Evolutionary conservation across 2,329 filamentous ascomycete genomes (phyloP).

Genomic region (Penicillium sp.): DNA sequence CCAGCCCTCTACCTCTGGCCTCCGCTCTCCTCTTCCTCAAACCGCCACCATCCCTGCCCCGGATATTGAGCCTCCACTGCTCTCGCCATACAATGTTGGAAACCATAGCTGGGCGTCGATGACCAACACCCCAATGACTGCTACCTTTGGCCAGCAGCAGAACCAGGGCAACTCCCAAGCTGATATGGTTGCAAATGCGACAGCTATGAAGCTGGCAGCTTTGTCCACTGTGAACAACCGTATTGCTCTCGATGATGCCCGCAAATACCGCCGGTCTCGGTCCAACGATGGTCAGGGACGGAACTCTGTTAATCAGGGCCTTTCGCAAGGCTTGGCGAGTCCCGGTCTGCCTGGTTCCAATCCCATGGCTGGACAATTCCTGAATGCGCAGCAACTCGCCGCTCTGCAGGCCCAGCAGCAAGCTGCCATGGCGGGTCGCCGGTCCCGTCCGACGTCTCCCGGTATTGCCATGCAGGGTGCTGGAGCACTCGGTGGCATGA

Average conservation of each 20-base stretch:
- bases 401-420: constrained; percentile 71
- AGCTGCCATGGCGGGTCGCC: constrained; percentile 60
- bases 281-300: constrained; percentile 72
- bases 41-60: constrained; percentile 76
- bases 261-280: constrained; percentile 88
- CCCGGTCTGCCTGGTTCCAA: constrained; percentile 69
- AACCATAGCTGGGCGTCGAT: constrained; percentile 98
- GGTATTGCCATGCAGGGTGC: constrained; percentile 74
- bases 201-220: constrained; percentile 97
- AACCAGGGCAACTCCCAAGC: constrained; percentile 63
- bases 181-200: constrained; percentile 98
- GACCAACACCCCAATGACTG: constrained; percentile 94
- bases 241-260: constrained; percentile 92
- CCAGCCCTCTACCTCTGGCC: constrained; percentile 72
- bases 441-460: constrained; percentile 87
- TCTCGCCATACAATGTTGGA: constrained; percentile 75
- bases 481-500: constrained; percentile 60
- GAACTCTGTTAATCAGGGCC: constrained; percentile 53
- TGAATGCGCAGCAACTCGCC: constrained; percentile 82
- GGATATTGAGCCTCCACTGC: constrained; percentile 75
- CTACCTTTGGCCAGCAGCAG: constrained; percentile 69
- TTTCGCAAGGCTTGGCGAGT: constrained; percentile 66
- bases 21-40: constrained; percentile 83
- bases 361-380: constrained; percentile 82
- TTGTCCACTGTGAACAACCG: constrained; percentile 98